A percentile compares a stretch with the other conserved stretches of the same genome.
Conservation (phyloP, 768 basidiomycete species). For the Amanita phalloides region DNA sequence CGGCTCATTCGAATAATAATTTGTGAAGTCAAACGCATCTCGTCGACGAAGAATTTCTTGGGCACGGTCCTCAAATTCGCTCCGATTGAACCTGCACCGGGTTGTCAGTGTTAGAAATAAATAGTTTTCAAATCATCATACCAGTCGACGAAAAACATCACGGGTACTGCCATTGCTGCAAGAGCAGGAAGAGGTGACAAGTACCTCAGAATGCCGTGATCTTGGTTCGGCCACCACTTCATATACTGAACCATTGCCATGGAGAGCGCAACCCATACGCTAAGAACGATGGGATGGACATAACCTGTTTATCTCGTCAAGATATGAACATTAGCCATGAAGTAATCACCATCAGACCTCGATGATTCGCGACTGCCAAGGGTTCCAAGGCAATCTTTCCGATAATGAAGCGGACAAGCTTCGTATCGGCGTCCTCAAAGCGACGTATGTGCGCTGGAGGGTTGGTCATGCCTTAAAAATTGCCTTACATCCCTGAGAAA, state of each 20-base stretch:
- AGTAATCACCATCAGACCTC: conserved; percentile 26
- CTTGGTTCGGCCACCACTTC: conserved; percentile 55
- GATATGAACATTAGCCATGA: neutral
- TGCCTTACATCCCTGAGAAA: neutral
- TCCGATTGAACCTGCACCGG: conserved; percentile 52
- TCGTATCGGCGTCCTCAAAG: conserved; percentile 41
- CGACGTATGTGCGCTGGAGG: conserved; percentile 42
- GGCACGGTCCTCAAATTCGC: conserved; percentile 47
- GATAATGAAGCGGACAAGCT: conserved; percentile 49
- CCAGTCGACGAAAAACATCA: conserved; percentile 68
- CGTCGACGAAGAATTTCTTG: conserved; percentile 39
- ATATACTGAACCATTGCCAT: conserved; percentile 46
- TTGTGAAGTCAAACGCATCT: conserved; percentile 42
- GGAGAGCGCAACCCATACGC: conserved; percentile 52
- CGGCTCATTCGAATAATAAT: conserved; percentile 49
- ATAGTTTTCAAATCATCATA: conserved; percentile 16
- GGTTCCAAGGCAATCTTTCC: conserved; percentile 58
- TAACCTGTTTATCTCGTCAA: conserved; percentile 28
- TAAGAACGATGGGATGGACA: conserved; percentile 45
- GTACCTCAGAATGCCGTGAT: conserved; percentile 36
- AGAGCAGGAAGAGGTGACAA: conserved; percentile 56
- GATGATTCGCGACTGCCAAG: conserved; percentile 56
- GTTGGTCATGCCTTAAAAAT: conserved; percentile 21
- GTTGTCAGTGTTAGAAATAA: neutral
- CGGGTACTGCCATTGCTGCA: conserved; percentile 47